Evolutionary conservation across 768 basidiomycete species (phyloP), one percentile per base, ranked within the genome.

Genomic region (Amanita jacksonii): DNA sequence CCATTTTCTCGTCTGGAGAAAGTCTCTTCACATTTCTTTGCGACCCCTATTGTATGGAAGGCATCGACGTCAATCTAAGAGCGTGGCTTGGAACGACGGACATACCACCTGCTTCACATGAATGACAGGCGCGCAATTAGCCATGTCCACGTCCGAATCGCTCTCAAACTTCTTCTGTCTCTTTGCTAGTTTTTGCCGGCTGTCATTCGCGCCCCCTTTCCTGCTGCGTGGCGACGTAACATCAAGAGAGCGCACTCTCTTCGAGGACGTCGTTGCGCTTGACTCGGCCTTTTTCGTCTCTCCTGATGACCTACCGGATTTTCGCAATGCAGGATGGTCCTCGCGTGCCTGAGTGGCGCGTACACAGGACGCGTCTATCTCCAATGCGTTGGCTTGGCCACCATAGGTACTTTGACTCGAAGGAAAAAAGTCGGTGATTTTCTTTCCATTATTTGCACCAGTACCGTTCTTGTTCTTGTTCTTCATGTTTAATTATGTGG

Each of bases 161-260:
- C 59, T 64, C 31, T 66, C 66, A 43, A 63, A 60, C 38, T 62
- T 63, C 54, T 51, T 48, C 65, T 68, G 41, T 60, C 60, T 41
- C 59, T 63, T 48, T 45, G 53, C 38, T 40, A 47, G 43, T 48
- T 46, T 15, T 12, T 39, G 20, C 32, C 38, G 22, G 45, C 25
- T 6, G 13, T 30, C 16, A 38, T 34, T 40, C 5, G 33, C 18
- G 8, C 13, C 15, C 36, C 30, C 23, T 27, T 18, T 39, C 30
- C 39, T 49, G 18, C 32, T 10, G 16, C 13, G 38, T 18, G 16
- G 51, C 8, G 19, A 19, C 10, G 15, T 6, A 25, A 20, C 18
- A 20, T 45, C 44, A 23, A 36, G 44, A 31, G 44, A 45, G 25
- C 44, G 44, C 37, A 24, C 18, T 33, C 44, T 28, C 36, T 45